Evolutionary conservation across 768 basidiomycete genomes (phyloP).

Genomic region (Xanthoconium stramineum): DNA sequence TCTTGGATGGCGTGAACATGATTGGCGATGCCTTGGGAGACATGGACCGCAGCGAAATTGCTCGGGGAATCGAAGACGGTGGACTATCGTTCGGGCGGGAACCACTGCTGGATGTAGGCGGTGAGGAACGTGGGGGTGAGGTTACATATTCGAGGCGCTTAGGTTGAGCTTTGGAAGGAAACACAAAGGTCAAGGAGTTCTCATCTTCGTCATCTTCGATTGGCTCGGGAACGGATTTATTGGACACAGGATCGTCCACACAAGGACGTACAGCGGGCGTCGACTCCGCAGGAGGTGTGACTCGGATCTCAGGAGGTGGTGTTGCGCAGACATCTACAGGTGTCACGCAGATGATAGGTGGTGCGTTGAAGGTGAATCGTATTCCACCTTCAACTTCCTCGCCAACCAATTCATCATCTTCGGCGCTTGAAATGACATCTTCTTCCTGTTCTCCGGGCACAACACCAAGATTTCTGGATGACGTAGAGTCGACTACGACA

Average conservation of each 20-base stretch:
- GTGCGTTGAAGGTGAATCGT: constrained; percentile 68
- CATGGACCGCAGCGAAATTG: constrained; percentile 35
- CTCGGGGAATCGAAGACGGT: constrained; percentile 54
- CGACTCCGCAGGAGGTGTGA: constrained; percentile 27
- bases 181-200: constrained; percentile 20
- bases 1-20: constrained; percentile 36
- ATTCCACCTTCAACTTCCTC: constrained; percentile 64
- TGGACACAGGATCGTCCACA: neutral
- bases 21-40: constrained; percentile 26
- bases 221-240: neutral
- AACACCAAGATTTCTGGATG: constrained; percentile 32
- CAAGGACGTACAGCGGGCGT: constrained; percentile 19
- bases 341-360: constrained; percentile 34
- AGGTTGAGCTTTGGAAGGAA: constrained; percentile 15
- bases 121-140: constrained; percentile 10
- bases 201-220: constrained; percentile 26
- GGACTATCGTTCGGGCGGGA: constrained; percentile 25
- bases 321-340: no score
- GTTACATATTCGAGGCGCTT: constrained; percentile 4
- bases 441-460: constrained; percentile 43
- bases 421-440: constrained; percentile 25
- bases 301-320: constrained; percentile 21
- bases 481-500: constrained; percentile 33
- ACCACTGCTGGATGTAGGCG: constrained; percentile 1
- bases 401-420: constrained; percentile 53